Conservation (phyloP, 176 grass and related monocot genomes). For the Carex parvula region DNA sequence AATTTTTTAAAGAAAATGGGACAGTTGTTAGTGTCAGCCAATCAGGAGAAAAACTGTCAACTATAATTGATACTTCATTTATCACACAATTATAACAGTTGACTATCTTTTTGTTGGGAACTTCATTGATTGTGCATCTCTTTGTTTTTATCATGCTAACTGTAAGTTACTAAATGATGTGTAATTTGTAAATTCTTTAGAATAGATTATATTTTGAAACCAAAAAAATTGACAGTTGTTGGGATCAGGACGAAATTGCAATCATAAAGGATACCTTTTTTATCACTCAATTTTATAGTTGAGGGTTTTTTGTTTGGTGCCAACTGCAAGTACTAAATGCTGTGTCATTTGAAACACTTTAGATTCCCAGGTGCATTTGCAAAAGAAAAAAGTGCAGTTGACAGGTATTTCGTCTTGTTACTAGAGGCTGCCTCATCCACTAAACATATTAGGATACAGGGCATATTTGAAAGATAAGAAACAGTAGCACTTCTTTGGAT, state of each 20-base stretch:
- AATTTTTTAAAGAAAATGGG: neutral
- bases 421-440: neutral
- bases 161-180: neutral
- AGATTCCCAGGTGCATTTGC: neutral
- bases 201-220: neutral
- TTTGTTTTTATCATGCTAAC: neutral
- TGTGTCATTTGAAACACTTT: neutral
- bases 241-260: neutral
- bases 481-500: neutral
- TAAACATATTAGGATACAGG: neutral
- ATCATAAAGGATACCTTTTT: neutral
- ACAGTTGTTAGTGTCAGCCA: neutral
- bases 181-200: neutral
- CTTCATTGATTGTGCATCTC: neutral
- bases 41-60: neutral
- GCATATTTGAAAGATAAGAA: neutral
- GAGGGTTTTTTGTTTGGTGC: neutral
- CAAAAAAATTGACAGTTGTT: neutral
- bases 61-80: neutral
- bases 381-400: slow-evolving; percentile 7
- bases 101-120: neutral
- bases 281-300: neutral
- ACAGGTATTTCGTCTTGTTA: neutral
- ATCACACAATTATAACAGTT: neutral
- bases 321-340: slow-evolving; percentile 7